Evolutionary conservation across 176 grass and related monocot species (phyloP), one percentile per base, ranked within the genome.

Genomic region (Bolboschoenus planiculmis): DNA sequence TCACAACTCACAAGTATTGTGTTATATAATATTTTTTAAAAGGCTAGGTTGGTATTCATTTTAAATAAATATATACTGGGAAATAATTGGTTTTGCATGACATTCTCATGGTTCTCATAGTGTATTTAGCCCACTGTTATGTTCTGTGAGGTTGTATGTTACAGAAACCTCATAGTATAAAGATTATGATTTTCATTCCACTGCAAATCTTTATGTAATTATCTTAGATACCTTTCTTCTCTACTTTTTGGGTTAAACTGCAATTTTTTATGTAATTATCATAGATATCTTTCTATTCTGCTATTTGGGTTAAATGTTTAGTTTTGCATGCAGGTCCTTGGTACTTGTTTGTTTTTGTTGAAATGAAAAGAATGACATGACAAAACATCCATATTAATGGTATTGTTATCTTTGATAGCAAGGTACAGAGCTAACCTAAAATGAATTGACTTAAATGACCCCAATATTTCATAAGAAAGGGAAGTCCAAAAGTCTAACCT

Each of bases 311-410:
- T 86, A 18, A 48, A 89, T 58, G 50, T 83, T n/a, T n/a, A 86
- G 70, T 83, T 89, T 86, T 89, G 59, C 70, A 83, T 83, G 84
- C 81, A 7, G 26, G 24, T 76, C 2, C 5, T 3, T 86, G 66
- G 16, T 83, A 76, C 44, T 40, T 64, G 48, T 83, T 67, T 74
- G 48, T 85, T 57, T 65, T 36, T 79, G 24, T 78, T 71, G 27
- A 59, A 81, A 48, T 84, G 77, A 53, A 75, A 56, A 42, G 16
- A 57, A 73, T 89, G 75, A 88, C 53, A 26, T 88, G 84, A 75
- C 42, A 68, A 88, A 74, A 59, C 82, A 78, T 80, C 70, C 31
- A 20, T 78, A 64, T 56, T 64, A 77, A 77, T 68, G 46, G 47
- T 36, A 70, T 37, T 56, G 44, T 85, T 85, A 2, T 63, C 46